Conservation (phyloP, 345 rosid genomes). For the Kernera saxatilis region DNA sequence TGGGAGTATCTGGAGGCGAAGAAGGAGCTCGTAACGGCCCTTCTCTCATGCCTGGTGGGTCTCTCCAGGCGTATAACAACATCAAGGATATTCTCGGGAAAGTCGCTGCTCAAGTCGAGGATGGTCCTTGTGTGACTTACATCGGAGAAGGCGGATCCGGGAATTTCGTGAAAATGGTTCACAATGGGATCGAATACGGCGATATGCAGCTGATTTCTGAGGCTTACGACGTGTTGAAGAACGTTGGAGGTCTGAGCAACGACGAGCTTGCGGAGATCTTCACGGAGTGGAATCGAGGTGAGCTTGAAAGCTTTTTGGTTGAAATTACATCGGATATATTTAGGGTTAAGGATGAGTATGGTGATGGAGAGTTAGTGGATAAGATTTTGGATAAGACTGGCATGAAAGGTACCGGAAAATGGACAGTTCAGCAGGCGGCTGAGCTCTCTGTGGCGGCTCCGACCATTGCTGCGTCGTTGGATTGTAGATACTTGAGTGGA, state of each 20-base stretch:
- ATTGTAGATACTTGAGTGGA: conserved; percentile 88
- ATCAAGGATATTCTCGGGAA: conserved; percentile 58
- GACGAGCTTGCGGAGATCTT: conserved; percentile 64
- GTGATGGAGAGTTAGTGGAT: conserved; percentile 73
- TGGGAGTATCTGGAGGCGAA: conserved; percentile 98
- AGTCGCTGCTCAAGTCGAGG: conserved; percentile 95
- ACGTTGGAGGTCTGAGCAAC: conserved; percentile 67
- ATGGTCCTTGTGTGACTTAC: conserved; percentile 92
- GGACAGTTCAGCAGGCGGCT: conserved; percentile 99
- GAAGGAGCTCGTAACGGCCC: conserved; percentile 95
- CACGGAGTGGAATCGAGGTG: conserved; percentile 73
- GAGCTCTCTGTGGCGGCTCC: conserved; percentile 96
- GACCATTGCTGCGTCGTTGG: conserved; percentile 86
- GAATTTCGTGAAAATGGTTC: conserved; percentile 95
- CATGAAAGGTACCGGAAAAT: conserved; percentile 98
- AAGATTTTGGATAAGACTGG: conserved; percentile 97
- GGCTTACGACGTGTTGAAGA: conserved; percentile 90
- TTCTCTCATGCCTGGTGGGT: conserved; percentile 95
- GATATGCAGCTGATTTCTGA: conserved; percentile 96
- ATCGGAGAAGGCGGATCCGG: conserved; percentile 96
- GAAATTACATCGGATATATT: conserved; percentile 90
- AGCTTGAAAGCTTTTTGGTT: conserved; percentile 80
- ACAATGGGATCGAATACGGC: conserved; percentile 93
- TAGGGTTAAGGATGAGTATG: conserved; percentile 65
- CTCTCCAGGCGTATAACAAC: conserved; percentile 70